Evolutionary conservation across 2,329 filamentous ascomycete species (phyloP).

Genomic region (Botrytis cinerea): DNA sequence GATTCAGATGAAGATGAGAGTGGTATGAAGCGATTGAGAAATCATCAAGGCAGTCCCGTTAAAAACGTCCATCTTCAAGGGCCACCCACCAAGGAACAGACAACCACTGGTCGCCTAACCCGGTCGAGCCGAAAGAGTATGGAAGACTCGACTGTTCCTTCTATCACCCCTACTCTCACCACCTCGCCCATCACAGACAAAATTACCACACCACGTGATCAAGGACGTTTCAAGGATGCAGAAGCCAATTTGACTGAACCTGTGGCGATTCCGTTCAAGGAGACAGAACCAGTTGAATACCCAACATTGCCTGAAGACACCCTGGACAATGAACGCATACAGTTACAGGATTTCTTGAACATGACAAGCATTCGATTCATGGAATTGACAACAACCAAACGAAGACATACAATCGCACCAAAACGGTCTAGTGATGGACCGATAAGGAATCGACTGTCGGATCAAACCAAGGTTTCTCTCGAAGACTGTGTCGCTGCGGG

Average conservation of each 20-base stretch:
- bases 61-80: slow-evolving; percentile 72
- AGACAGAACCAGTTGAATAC: slow-evolving; percentile 48
- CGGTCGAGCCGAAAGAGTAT: slow-evolving; percentile 53
- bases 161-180: slow-evolving; percentile 47
- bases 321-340: slow-evolving; percentile 61
- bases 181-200: slow-evolving; percentile 51
- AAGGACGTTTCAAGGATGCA: slow-evolving; percentile 57
- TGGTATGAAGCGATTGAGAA: slow-evolving; percentile 69
- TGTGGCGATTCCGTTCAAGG: slow-evolving; percentile 46
- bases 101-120: slow-evolving; percentile 59
- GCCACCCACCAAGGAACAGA: slow-evolving; percentile 67
- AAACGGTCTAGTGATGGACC: slow-evolving; percentile 44
- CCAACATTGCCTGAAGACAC: slow-evolving; percentile 49
- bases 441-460: slow-evolving; percentile 39
- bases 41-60: slow-evolving; percentile 72
- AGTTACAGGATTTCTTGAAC: slow-evolving; percentile 88
- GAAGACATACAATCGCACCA: slow-evolving; percentile 77
- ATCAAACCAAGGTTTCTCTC: slow-evolving; percentile 54
- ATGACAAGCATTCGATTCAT: slow-evolving; percentile 98
- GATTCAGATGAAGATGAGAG: slow-evolving; percentile 62
- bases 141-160: slow-evolving; percentile 44
- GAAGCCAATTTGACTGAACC: slow-evolving; percentile 44
- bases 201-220: slow-evolving; percentile 58
- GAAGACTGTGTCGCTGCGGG: slow-evolving; percentile 84
- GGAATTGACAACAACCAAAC: slow-evolving; percentile 95